These are phyloP conservation scores for Candida palmyrensis DNA, from an alignment of 805 yeast species.

Conservation along the genomic window DNA sequence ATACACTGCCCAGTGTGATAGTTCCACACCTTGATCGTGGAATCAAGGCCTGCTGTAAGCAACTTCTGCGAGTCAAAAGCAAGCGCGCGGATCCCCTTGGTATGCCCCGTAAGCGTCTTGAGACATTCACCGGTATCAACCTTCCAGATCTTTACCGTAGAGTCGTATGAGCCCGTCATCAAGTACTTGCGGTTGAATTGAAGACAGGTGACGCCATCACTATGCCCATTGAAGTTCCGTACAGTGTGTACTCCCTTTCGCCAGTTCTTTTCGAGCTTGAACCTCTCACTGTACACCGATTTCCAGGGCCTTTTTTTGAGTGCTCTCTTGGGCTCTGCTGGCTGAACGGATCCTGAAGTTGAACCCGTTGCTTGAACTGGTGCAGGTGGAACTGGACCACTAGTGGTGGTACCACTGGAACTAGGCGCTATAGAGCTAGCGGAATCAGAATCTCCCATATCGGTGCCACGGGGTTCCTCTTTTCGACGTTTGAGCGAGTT, in stretches of 20 bases:
- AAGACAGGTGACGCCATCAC: conserved; percentile 83
- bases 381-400: conserved; percentile 2
- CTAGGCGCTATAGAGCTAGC: neutral
- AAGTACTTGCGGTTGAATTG: conserved; percentile 73
- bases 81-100: conserved; percentile 78
- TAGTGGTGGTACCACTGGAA: neutral
- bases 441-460: neutral
- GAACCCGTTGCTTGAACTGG: conserved; percentile 11
- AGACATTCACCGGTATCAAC: conserved; percentile 71
- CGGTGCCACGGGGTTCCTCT: conserved; percentile 1
- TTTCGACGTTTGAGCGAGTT: conserved; percentile 8
- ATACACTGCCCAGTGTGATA: conserved; percentile 91
- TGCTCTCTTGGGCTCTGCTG: conserved; percentile 2
- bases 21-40: conserved; percentile 93
- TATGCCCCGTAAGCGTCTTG: conserved; percentile 81
- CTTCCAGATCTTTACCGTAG: conserved; percentile 91
- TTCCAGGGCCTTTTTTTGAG: conserved; percentile 79
- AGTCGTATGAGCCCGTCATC: conserved; percentile 90
- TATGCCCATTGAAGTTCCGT: conserved; percentile 71
- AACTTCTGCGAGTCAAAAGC: conserved; percentile 85
- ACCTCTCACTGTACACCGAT: conserved; percentile 86
- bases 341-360: conserved; percentile 6
- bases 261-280: conserved; percentile 92
- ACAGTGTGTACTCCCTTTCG: conserved; percentile 69
- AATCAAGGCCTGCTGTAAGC: conserved; percentile 88